Base-by-base conservation (phyloP, 78 protist genomes). In the Pelomyxa schiedti region DNA sequence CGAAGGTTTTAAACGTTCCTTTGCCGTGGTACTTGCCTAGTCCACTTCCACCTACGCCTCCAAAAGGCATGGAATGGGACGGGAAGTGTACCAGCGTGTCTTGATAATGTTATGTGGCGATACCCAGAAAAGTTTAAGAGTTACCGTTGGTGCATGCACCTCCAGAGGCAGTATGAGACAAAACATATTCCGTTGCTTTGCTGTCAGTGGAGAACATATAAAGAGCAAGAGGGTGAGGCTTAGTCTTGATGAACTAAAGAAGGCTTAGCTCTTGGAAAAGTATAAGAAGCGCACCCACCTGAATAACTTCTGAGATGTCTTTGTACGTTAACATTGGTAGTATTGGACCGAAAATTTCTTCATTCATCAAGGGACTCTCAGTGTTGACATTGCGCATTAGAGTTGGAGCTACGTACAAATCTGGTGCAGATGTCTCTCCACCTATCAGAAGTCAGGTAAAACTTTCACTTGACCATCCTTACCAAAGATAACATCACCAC, bases 1-100 rank as follows among this genome's bases (percentile, higher is more conserved):
- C 26, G 73, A 91, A 92, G 8, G 70, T 40, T 26, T 86, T 89
- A 42, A 77, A 92, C 5, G 85, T 41, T 24, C 16, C 2, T 64
- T 75, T 47, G 22, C 94, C 95, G 80, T 92, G 88, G 76, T 79
- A 90, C 1, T 64, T 39, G 29, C 98, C 99, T 67, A 85, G 38
- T 22, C 99, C 99, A 29, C 79, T 41, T 24, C 69, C 58, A 43
- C 99, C 99, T 22, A 94, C 88, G 24, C 99, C 99, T 8, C 98
- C 99, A 43, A 96, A 96, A 38, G 99, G 99, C 30, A 95, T 84
- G 0, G 5, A 39, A 3, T 38, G 30, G 74, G 65, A 66, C 1
- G 80, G 43, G 40, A 79, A 77, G 73, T 84, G 89, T 8, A 78
- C 30, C 4, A 84, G 66, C 36, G 47, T 38, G 26, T 84, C 80